These are phyloP conservation scores for Pythium scleroteichum DNA, from an alignment of 352 stramenopile species.

Conservation along the genomic window DNA sequence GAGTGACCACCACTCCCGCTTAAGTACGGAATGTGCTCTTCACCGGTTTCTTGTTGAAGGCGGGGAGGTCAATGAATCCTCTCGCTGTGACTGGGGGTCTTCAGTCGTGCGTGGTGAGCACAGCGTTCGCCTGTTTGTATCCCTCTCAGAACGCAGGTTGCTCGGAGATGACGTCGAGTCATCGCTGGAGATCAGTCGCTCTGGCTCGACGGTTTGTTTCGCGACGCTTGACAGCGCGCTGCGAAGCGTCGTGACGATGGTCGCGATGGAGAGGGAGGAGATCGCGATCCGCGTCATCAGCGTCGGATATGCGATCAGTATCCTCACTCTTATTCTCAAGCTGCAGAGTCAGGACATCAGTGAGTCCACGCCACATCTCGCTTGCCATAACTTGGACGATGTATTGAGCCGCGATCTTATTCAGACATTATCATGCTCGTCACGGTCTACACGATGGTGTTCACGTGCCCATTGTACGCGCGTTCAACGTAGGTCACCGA, in stretches of 20 bases:
- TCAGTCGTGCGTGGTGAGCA: no score
- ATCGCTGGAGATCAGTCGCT: background rate
- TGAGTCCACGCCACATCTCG: conserved; percentile 19
- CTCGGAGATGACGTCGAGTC: no score
- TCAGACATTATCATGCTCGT: conserved; percentile 75
- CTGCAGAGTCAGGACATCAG: conserved; percentile 61
- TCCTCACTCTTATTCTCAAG: conserved; percentile 52
- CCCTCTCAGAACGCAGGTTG: no score
- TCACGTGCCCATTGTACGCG: conserved; percentile 75
- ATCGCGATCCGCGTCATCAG: conserved; percentile 65
- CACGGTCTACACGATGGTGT: conserved; percentile 81
- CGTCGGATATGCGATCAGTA: conserved; percentile 51
- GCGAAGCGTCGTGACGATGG: conserved; percentile 5
- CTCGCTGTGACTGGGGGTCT: no score
- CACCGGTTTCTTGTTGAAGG: background rate
- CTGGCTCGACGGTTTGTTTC: background rate
- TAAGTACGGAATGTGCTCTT: conserved; percentile 19
- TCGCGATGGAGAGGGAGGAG: conserved; percentile 66
- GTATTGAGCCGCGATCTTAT: background rate
- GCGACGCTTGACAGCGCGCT: conserved; percentile 4
- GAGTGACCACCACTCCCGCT: conserved; percentile 13
- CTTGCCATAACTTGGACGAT: background rate
- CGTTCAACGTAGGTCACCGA: background rate
- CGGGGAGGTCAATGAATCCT: no score
- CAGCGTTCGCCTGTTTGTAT: no score